These are phyloP conservation scores for Suhomyces anneliseae DNA, from an alignment of 1,139 yeast genomes.

Conservation along the genomic window DNA sequence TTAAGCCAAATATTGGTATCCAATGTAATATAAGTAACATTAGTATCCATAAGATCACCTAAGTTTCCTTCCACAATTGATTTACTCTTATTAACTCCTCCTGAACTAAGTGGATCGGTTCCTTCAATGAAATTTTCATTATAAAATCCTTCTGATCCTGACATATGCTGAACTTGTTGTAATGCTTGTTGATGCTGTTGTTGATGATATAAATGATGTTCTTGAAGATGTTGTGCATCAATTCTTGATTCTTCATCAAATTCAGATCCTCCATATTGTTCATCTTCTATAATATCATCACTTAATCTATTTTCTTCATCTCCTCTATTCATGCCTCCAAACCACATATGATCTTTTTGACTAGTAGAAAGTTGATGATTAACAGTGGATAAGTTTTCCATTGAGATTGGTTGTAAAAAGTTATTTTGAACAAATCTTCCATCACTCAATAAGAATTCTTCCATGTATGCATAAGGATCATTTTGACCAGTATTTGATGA, in stretches of 20 bases:
- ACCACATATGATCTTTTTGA: slow-evolving; percentile 25
- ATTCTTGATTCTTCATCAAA: slow-evolving; percentile 15
- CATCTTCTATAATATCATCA: slow-evolving; percentile 15
- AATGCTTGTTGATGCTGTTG: slow-evolving; percentile 20
- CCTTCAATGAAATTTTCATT: slow-evolving; percentile 22
- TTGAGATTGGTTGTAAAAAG: slow-evolving; percentile 38
- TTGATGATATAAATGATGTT: slow-evolving; percentile 19
- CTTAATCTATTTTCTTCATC: slow-evolving; percentile 14
- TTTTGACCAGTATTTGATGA: slow-evolving; percentile 9
- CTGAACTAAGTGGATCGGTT: slow-evolving; percentile 1
- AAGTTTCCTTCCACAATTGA: slow-evolving; percentile 36
- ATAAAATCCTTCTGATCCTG: slow-evolving; percentile 25
- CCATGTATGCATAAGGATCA: slow-evolving; percentile 30
- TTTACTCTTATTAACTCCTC: slow-evolving; percentile 3
- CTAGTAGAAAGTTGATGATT: slow-evolving; percentile 11
- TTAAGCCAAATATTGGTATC: slow-evolving; percentile 83
- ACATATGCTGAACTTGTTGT: slow-evolving; percentile 10
- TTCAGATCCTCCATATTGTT: slow-evolving; percentile 13
- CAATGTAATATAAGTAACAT: slow-evolving; percentile 59
- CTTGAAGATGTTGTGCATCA: slow-evolving; percentile 11
- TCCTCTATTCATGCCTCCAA: slow-evolving; percentile 24
- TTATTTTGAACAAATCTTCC: slow-evolving; percentile 45
- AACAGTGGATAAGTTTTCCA: slow-evolving; percentile 23
- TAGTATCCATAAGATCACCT: slow-evolving; percentile 53
- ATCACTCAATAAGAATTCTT: slow-evolving; percentile 43